Evolutionary conservation across 805 yeast genomes (phyloP).

Genomic region (Peterozyma xylosa): DNA sequence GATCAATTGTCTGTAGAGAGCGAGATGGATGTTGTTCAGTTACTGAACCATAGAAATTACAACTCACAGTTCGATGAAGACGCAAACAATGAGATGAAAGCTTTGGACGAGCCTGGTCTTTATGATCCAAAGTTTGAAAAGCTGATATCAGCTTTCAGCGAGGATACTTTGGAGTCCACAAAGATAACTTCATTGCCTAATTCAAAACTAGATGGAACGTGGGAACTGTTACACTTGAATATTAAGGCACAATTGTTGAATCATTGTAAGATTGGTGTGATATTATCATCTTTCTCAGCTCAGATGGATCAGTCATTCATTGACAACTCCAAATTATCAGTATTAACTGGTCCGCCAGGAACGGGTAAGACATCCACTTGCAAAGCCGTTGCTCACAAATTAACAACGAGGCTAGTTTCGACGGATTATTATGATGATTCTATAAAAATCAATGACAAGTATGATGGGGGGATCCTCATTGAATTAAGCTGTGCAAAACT

Average conservation of each 20-base stretch:
- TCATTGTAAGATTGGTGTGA: background rate
- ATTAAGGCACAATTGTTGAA: background rate
- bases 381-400: slow-evolving; percentile 30
- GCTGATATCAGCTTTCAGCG: background rate
- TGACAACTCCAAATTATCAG: background rate
- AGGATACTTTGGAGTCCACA: background rate
- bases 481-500: slow-evolving; percentile 30
- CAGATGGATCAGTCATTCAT: background rate
- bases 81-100: background rate
- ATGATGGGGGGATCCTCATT: slow-evolving; percentile 21
- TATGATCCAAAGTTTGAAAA: background rate
- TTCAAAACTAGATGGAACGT: background rate
- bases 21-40: too few species aligned
- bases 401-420: slow-evolving; percentile 20
- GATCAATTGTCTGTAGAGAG: background rate
- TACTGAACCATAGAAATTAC: background rate
- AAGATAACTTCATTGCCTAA: slow-evolving; percentile 1
- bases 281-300: background rate
- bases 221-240: slow-evolving; percentile 1
- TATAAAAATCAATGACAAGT: background rate
- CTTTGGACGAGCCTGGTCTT: background rate
- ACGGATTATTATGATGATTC: background rate
- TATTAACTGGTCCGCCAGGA: slow-evolving; percentile 35
- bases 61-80: background rate
- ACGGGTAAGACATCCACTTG: slow-evolving; percentile 36